A percentile compares a stretch with the other conserved stretches of the same genome.
phyloP scores from a whole-genome alignment of 192 early-diverging fungal species.

The Backusella morwellensis region DNA sequence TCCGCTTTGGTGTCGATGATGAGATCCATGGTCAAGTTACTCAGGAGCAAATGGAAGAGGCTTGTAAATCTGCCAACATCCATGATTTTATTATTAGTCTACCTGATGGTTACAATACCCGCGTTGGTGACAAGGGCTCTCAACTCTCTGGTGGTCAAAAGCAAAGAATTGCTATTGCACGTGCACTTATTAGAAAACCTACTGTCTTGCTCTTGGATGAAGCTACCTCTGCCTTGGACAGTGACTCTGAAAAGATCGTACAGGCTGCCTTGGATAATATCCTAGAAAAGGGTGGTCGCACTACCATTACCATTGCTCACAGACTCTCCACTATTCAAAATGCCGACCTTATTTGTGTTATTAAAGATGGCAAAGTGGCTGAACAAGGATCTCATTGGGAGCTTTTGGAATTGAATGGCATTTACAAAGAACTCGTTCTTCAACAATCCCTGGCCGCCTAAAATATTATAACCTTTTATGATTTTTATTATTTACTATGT shows the following conservation, averaged over 20 bases:
- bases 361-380: slow-evolving; percentile 61
- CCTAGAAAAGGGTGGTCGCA: slow-evolving; percentile 50
- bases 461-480: not conserved
- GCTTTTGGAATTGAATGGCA: slow-evolving; percentile 57
- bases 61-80: slow-evolving; percentile 58
- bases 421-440: slow-evolving; percentile 60
- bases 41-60: slow-evolving; percentile 56
- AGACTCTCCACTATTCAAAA: slow-evolving; percentile 72
- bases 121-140: slow-evolving; percentile 64
- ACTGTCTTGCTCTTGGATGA: slow-evolving; percentile 82
- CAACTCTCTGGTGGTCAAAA: slow-evolving; percentile 65
- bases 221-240: slow-evolving; percentile 69
- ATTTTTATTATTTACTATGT: not conserved
- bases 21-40: slow-evolving; percentile 32
- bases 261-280: slow-evolving; percentile 68
- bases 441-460: slow-evolving; percentile 58
- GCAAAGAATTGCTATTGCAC: slow-evolving; percentile 81
- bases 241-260: slow-evolving; percentile 63
- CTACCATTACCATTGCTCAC: slow-evolving; percentile 70
- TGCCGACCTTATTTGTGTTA: slow-evolving; percentile 84
- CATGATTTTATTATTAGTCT: slow-evolving; percentile 55
- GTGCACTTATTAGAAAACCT: slow-evolving; percentile 81
- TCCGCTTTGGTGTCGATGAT: slow-evolving; percentile 64
- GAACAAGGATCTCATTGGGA: slow-evolving; percentile 79
- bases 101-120: slow-evolving; percentile 67